Evolutionary conservation across 1,284 basidiomycete species (phyloP).

Genomic region (Boletellus deceptivus): DNA sequence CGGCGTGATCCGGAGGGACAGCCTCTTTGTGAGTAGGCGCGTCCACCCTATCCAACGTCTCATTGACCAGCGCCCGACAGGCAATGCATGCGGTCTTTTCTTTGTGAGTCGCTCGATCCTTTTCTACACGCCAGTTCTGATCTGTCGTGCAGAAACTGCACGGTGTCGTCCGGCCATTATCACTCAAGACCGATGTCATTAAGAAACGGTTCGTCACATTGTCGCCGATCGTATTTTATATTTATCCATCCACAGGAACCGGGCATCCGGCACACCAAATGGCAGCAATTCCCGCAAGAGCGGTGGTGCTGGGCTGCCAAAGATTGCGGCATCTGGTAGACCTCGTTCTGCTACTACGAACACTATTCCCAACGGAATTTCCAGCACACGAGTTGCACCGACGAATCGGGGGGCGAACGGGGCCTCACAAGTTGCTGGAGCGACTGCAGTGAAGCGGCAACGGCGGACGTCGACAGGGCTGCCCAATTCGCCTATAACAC

Average conservation of each 20-base stretch:
- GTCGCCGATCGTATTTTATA: neutral
- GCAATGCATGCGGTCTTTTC: slow-evolving; percentile 88
- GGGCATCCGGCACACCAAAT: slow-evolving; percentile 68
- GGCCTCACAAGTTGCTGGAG: slow-evolving; percentile 27
- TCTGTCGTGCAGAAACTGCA: slow-evolving; percentile 74
- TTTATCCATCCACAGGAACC: slow-evolving; percentile 53
- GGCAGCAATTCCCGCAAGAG: slow-evolving; percentile 57
- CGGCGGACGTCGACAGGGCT: slow-evolving; percentile 66
- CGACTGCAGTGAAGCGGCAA: slow-evolving; percentile 71
- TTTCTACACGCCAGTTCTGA: slow-evolving; percentile 17
- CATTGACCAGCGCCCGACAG: slow-evolving; percentile 34
- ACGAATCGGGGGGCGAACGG: slow-evolving; percentile 31
- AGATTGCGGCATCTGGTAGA: slow-evolving; percentile 66
- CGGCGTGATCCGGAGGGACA: slow-evolving; percentile 93
- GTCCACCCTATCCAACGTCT: neutral
- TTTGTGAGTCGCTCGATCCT: slow-evolving; percentile 57
- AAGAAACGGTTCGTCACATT: slow-evolving; percentile 77
- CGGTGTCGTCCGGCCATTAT: slow-evolving; percentile 90
- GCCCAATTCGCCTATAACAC: slow-evolving; percentile 37
- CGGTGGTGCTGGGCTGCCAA: slow-evolving; percentile 56
- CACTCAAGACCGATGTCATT: slow-evolving; percentile 95
- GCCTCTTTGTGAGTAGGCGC: slow-evolving; percentile 69
- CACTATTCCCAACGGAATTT: slow-evolving; percentile 46
- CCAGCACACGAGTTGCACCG: slow-evolving; percentile 41
- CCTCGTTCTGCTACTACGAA: slow-evolving; percentile 51